Conservation (phyloP, 805 yeast species). For the Teunomyces barrocoloradensis region DNA sequence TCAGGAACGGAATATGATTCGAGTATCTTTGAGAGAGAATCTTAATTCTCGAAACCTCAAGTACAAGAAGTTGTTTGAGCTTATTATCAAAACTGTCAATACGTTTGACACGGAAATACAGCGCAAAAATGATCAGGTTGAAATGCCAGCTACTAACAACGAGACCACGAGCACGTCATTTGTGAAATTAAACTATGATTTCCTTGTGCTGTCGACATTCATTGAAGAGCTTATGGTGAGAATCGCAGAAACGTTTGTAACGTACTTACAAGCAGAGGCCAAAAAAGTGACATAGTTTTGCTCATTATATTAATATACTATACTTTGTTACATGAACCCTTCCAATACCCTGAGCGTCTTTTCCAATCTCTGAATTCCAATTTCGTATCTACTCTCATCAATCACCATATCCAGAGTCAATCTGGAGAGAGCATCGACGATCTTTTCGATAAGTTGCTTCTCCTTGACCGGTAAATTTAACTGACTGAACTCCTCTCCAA, state of each 20-base stretch:
- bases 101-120: constrained; percentile 17
- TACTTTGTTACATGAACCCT: constrained; percentile 53
- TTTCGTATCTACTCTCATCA: constrained; percentile 76
- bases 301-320: not conserved
- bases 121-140: constrained; percentile 6
- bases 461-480: constrained; percentile 74
- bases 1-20: constrained; percentile 16
- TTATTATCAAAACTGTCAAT: constrained; percentile 26
- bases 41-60: constrained; percentile 35
- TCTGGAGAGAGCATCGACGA: constrained; percentile 80
- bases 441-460: constrained; percentile 75
- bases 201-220: constrained; percentile 25
- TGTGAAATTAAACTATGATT: constrained; percentile 39
- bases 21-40: constrained; percentile 37
- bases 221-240: constrained; percentile 30
- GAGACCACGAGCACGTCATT: constrained; percentile 10
- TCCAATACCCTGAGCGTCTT: constrained; percentile 84
- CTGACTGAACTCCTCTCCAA: constrained; percentile 70
- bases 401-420: constrained; percentile 88
- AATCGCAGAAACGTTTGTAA: constrained; percentile 27
- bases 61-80: constrained; percentile 38
- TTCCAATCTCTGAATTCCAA: constrained; percentile 75
- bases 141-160: constrained; percentile 6
- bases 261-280: constrained; percentile 11
- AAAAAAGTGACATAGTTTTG: constrained; percentile 1